phyloP scores from a whole-genome alignment of 805 yeast genomes.

The Blastobotrys chiropterorum region DNA sequence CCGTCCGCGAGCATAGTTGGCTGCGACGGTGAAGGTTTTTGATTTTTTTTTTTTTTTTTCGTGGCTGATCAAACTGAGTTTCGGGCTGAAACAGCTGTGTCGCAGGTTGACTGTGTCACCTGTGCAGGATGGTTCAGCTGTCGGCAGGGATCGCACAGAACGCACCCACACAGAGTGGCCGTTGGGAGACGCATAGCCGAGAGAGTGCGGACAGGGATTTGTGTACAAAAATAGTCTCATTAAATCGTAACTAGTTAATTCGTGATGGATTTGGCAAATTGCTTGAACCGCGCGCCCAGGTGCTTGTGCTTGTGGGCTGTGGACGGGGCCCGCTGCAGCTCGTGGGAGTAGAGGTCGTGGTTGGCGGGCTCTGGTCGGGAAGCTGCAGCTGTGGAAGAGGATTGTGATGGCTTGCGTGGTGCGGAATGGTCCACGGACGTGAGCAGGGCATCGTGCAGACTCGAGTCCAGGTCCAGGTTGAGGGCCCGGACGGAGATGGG shows the following conservation, averaged over 20 bases:
- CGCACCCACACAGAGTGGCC: too few relatives aligned
- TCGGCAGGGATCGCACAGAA: too few relatives aligned
- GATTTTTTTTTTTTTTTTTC: too few relatives aligned
- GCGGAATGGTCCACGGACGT: background rate
- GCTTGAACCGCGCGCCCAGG: background rate
- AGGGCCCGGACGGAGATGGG: constrained; percentile 11
- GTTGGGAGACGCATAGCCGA: too few relatives aligned
- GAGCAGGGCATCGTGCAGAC: constrained; percentile 7
- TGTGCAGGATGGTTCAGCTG: too few relatives aligned
- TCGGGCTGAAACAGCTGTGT: too few relatives aligned
- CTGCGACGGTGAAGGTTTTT: too few relatives aligned
- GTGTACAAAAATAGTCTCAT: constrained; percentile 1
- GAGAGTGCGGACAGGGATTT: too few relatives aligned
- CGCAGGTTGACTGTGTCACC: too few relatives aligned
- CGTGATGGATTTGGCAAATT: background rate
- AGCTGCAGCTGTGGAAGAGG: background rate
- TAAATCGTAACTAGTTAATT: background rate
- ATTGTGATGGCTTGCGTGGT: background rate
- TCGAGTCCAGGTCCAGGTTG: constrained; percentile 11
- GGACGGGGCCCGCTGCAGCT: background rate
- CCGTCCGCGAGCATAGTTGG: too few relatives aligned
- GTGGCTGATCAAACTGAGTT: too few relatives aligned
- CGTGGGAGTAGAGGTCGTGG: background rate
- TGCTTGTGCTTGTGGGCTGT: background rate
- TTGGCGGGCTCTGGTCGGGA: background rate